Evolutionary conservation across 495 filamentous ascomycete species (phyloP).

Genomic region (Recurvomyces mirabilis): DNA sequence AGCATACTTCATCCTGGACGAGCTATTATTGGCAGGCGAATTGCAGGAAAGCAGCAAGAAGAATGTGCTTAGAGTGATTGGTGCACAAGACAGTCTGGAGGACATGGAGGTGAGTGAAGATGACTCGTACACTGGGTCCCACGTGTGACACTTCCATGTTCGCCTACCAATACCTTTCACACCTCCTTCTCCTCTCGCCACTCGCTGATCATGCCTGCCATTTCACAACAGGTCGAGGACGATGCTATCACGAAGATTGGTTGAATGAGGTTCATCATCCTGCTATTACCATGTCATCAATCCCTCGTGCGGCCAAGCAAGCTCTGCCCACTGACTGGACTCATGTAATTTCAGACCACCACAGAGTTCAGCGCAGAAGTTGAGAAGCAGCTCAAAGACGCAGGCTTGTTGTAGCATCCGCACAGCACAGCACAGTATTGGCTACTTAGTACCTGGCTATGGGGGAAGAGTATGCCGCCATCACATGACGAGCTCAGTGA

Average conservation of each 20-base stretch:
- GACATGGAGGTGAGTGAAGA: slow-evolving; percentile 83
- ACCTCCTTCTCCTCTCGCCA: not conserved
- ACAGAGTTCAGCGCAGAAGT: not conserved
- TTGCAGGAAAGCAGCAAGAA: slow-evolving; percentile 99
- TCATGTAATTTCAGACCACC: not conserved
- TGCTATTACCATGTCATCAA: not conserved
- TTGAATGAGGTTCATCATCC: slow-evolving; percentile 4
- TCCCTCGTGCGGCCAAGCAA: not conserved
- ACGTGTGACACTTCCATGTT: no score
- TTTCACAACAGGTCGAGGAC: slow-evolving; percentile 70
- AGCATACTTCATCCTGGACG: slow-evolving; percentile 97
- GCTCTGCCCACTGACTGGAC: no score
- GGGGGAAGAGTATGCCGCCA: slow-evolving; percentile 20
- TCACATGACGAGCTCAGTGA: slow-evolving; percentile 5
- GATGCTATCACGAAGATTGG: slow-evolving; percentile 84
- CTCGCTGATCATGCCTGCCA: slow-evolving; percentile 40
- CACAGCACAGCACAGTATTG: not conserved
- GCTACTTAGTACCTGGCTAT: slow-evolving; percentile 17
- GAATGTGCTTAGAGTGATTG: slow-evolving; percentile 89
- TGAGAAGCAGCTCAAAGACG: slow-evolving; percentile 9
- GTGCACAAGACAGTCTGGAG: slow-evolving; percentile 86
- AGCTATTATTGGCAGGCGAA: slow-evolving; percentile 88
- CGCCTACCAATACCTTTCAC: no score
- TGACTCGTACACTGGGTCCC: slow-evolving; percentile 3
- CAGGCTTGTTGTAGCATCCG: slow-evolving; percentile 5